These are phyloP conservation scores for Cyclotella cryptica DNA, from an alignment of 108 stramenopile genomes.

Conservation along the genomic window DNA sequence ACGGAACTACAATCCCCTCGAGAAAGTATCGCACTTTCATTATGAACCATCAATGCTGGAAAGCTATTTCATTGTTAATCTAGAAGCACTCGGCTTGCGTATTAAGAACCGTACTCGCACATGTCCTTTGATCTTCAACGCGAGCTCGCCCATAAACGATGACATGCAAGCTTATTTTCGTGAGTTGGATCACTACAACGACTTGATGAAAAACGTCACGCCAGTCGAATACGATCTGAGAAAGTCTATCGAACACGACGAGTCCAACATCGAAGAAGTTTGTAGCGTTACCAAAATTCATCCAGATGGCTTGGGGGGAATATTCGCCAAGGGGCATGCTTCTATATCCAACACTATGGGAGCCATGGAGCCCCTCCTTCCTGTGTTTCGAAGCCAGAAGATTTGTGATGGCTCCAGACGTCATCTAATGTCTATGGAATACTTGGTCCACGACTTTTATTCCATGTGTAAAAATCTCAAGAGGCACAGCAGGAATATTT, in stretches of 20 bases:
- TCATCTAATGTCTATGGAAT: slow-evolving; percentile 46
- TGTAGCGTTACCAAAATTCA: slow-evolving; percentile 3
- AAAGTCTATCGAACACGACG: neutral
- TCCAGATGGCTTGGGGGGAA: slow-evolving; percentile 20
- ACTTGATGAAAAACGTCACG: neutral
- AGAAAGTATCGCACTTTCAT: neutral
- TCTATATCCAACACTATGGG: slow-evolving; percentile 35
- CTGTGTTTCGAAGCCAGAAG: slow-evolving; percentile 50
- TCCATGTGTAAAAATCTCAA: slow-evolving; percentile 65
- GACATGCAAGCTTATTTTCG: slow-evolving; percentile 6
- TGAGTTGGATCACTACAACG: slow-evolving; percentile 16
- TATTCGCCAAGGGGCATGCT: slow-evolving; percentile 32
- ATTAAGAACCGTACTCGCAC: slow-evolving; percentile 1
- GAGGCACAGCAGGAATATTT: slow-evolving; percentile 40
- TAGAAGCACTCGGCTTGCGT: neutral
- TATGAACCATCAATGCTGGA: slow-evolving; percentile 4
- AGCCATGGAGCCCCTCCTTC: slow-evolving; percentile 56
- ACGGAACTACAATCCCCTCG: too few species aligned
- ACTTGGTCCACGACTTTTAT: slow-evolving; percentile 76
- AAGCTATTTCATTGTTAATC: slow-evolving; percentile 11
- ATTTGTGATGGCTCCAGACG: slow-evolving; percentile 16
- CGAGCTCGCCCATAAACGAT: neutral
- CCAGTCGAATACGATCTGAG: neutral
- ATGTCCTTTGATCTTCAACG: slow-evolving; percentile 11
- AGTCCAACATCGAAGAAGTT: neutral